Evolutionary conservation across 495 filamentous ascomycete genomes (phyloP).

Genomic region (Hypoxylon crocopeplum): DNA sequence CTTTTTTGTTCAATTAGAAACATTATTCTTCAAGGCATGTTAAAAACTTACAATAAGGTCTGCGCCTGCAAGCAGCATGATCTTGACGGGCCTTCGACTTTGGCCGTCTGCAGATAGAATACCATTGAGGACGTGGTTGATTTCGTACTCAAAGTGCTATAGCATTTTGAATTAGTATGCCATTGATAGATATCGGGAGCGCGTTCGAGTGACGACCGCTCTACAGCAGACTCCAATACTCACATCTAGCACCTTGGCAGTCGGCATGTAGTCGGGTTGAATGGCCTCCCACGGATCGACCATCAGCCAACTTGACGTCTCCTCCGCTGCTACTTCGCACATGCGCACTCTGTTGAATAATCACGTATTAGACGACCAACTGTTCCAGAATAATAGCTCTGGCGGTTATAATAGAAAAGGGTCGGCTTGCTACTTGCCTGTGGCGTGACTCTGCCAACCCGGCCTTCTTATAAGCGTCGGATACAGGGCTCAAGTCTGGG

Average conservation of each 20-base stretch:
- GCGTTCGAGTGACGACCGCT: neutral
- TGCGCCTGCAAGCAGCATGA: slow-evolving; percentile 80
- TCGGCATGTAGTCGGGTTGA: slow-evolving; percentile 84
- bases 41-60: no score
- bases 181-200: neutral
- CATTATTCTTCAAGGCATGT: no score
- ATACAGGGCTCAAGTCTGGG: slow-evolving; percentile 40
- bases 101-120: slow-evolving; percentile 70
- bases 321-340: slow-evolving; percentile 82
- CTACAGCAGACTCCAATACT: slow-evolving; percentile 1
- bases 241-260: slow-evolving; percentile 79
- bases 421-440: slow-evolving; percentile 53
- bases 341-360: slow-evolving; percentile 49
- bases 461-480: slow-evolving; percentile 90
- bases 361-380: slow-evolving; percentile 15
- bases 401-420: neutral
- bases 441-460: slow-evolving; percentile 80
- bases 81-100: slow-evolving; percentile 57
- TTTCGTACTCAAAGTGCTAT: slow-evolving; percentile 81
- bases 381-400: neutral
- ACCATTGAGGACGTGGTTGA: slow-evolving; percentile 79
- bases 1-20: no score
- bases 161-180: slow-evolving; percentile 7
- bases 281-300: slow-evolving; percentile 71
- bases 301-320: slow-evolving; percentile 80